Conservation (phyloP, 2,329 filamentous ascomycete genomes). For the Cercospora zeae-maydis region DNA sequence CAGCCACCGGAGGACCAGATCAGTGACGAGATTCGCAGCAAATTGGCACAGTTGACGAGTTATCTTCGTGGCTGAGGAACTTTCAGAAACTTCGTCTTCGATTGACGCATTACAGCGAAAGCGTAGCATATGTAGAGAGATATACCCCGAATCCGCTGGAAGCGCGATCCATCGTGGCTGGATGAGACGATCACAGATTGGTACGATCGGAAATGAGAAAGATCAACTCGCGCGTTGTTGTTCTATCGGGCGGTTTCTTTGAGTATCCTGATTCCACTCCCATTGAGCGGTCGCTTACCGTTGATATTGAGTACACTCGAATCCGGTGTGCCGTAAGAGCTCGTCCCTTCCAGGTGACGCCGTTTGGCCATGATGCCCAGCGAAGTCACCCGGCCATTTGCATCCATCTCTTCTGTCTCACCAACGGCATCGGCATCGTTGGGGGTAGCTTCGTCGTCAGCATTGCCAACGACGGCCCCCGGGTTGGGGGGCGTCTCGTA, state of each 20-base stretch:
- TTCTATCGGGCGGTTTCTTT: constrained; percentile 2
- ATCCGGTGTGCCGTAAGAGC: neutral
- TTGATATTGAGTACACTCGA: neutral
- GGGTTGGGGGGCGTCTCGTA: constrained; percentile 34
- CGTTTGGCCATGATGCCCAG: constrained; percentile 18
- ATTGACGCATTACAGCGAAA: neutral
- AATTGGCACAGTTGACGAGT: constrained; percentile 62
- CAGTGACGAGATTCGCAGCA: constrained; percentile 64
- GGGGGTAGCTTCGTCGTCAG: constrained; percentile 19
- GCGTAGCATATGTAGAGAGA: constrained; percentile 2
- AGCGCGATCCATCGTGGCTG: neutral
- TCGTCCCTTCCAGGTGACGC: constrained; percentile 9
- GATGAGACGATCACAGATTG: neutral
- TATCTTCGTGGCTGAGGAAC: constrained; percentile 31
- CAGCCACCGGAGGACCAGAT: constrained; percentile 70
- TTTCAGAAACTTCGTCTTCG: neutral
- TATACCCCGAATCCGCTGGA: neutral
- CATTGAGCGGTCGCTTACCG: constrained; percentile 5
- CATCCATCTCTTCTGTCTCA: constrained; percentile 22
- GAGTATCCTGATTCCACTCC: neutral
- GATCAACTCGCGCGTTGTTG: neutral
- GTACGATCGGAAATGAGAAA: neutral
- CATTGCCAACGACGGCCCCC: constrained; percentile 27
- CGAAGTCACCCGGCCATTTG: constrained; percentile 11
- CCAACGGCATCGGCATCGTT: constrained; percentile 24